Percentiles rank a stretch among this genome's conserved stretches.
Conservation (phyloP, 768 basidiomycete species). For the Dentipellis sp. region DNA sequence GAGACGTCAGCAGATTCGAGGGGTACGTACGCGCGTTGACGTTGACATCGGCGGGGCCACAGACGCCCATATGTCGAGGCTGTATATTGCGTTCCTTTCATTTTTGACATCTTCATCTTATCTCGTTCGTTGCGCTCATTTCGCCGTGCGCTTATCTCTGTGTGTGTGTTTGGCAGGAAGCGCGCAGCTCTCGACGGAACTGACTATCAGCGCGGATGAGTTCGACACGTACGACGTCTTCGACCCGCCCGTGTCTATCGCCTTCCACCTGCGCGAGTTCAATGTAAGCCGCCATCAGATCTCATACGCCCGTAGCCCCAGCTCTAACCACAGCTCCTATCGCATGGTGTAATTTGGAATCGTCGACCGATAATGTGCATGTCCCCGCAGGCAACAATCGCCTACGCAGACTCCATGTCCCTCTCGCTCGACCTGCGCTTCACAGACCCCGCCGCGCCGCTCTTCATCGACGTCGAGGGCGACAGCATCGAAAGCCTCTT, state of each 20-base stretch:
- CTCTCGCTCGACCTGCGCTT: slow-evolving; percentile 63
- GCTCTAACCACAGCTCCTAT: too few relatives aligned
- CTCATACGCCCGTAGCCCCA: neutral
- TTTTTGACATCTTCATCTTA: neutral
- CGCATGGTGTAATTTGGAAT: too few relatives aligned
- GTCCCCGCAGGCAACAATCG: slow-evolving; percentile 57
- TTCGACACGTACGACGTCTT: slow-evolving; percentile 71
- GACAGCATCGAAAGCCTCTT: slow-evolving; percentile 60
- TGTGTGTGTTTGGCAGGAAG: slow-evolving; percentile 29
- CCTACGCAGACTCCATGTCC: slow-evolving; percentile 66
- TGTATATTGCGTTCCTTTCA: neutral
- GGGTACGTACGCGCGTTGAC: slow-evolving; percentile 29
- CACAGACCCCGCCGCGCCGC: slow-evolving; percentile 61
- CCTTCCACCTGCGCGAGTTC: slow-evolving; percentile 79
- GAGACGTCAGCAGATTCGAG: slow-evolving; percentile 58
- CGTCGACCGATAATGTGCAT: neutral
- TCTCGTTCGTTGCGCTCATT: neutral
- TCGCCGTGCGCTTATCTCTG: neutral
- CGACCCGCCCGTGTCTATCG: slow-evolving; percentile 54
- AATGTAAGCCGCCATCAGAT: slow-evolving; percentile 36
- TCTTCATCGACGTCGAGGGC: slow-evolving; percentile 71
- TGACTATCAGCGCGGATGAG: slow-evolving; percentile 69
- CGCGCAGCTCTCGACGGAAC: slow-evolving; percentile 63
- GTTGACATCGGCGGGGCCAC: neutral
- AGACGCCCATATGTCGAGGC: neutral